Evolutionary conservation across 164 flowering plant genomes (phyloP), one percentile per base, ranked within the genome.

Genomic region (Nelumbo lutea): DNA sequence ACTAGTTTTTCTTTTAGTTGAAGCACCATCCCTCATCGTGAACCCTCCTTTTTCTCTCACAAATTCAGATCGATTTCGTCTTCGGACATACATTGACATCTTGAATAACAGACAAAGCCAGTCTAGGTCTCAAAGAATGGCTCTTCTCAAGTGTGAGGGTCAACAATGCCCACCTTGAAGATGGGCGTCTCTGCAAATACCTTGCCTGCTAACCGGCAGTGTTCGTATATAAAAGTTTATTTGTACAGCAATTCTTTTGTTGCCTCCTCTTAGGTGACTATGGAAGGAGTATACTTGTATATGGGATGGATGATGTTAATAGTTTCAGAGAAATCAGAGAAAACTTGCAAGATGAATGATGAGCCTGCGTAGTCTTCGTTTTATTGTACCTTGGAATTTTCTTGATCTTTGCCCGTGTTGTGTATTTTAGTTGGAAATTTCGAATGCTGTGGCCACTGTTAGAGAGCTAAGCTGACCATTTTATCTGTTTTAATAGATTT

Each of bases 21-120:
- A 93, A 80, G 99, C 95, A 44, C 94, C 96, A 2, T 85, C 89
- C 9, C 96, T 96, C 42, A 86, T 89, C 68, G 81, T 93, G 56
- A 93, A 90, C 75, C 99, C 98, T 51, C 97, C 98, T 0, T 87
- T 93, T 70, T 85, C 93, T 13, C 91, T 93, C 38, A 87, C 96
- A 59, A 87, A 80, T 75, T 83, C 98, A 13, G 97, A 90, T 68
- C 82, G 93, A 41, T 82, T 82, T 78, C 83, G 99, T 73, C 90
- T 96, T 14, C 82, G 87, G 46, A 83, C 66, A 39, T 96, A 92
- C 77, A 88, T 96, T 40, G 92, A 86, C 46, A 79, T 87, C 45
- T 84, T 93, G 61, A 89, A 83, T 57, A 87, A 81, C 77, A 79
- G 98, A 82, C 87, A 85, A 79, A 79, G 81, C 70, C 81, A 87